Evolutionary conservation across 495 filamentous ascomycete species (phyloP).

Genomic region (Podospora tetraspora): DNA sequence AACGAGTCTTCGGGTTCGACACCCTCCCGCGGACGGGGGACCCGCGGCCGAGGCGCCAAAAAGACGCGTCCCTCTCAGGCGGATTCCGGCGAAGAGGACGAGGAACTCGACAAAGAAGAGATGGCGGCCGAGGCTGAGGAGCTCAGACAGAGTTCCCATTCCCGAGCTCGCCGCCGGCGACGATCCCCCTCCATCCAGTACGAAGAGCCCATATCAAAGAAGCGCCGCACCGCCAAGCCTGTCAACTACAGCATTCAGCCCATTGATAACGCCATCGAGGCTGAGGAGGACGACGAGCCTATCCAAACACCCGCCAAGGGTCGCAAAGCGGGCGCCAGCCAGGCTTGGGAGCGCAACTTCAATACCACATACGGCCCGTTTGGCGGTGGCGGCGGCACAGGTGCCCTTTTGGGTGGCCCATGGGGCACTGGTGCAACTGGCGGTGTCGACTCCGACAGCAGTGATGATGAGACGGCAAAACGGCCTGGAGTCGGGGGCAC

Average conservation of each 20-base stretch:
- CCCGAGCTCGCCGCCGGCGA: constrained; percentile 48
- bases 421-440: constrained; percentile 69
- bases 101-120: constrained; percentile 62
- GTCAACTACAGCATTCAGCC: constrained; percentile 59
- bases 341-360: constrained; percentile 64
- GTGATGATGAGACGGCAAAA: constrained; percentile 77
- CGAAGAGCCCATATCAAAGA: constrained; percentile 36
- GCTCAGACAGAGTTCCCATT: constrained; percentile 44
- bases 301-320: constrained; percentile 65
- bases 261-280: constrained; percentile 61
- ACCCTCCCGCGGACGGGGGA: constrained; percentile 33
- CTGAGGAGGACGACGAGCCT: constrained; percentile 62
- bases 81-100: constrained; percentile 55
- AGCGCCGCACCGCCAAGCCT: constrained; percentile 35
- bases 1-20: constrained; percentile 40
- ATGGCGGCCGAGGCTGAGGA: constrained; percentile 73
- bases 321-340: constrained; percentile 47
- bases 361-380: constrained; percentile 89
- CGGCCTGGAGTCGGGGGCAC: constrained; percentile 55
- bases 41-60: constrained; percentile 34
- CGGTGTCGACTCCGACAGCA: constrained; percentile 88
- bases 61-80: constrained; percentile 28
- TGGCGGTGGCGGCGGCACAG: constrained; percentile 69
- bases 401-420: constrained; percentile 70
- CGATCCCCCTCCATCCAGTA: constrained; percentile 56